A percentile compares a stretch with the other conserved stretches of the same genome.
Evolutionary conservation across 1,284 basidiomycete species (phyloP).

Genomic region (Irpex sp.): DNA sequence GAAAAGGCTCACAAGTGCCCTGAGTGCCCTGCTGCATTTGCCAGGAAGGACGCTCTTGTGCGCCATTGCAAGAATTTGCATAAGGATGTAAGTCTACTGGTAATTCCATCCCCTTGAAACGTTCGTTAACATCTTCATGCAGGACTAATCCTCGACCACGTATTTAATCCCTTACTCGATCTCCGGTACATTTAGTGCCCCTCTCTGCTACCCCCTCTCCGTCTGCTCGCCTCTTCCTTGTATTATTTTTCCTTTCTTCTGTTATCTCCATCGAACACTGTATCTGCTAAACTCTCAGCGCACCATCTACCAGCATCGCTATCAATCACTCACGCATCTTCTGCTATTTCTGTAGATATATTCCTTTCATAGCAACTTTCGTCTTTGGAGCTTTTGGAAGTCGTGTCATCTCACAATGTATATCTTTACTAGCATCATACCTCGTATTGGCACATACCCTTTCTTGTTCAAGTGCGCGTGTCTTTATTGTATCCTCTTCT

Average conservation of each 20-base stretch:
- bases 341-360: not conserved
- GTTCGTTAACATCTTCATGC: not conserved
- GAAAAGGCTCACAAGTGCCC: not conserved
- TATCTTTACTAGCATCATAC: not conserved
- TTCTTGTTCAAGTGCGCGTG: not conserved
- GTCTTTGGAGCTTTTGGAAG: not conserved
- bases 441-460: not conserved
- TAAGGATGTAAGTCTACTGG: not conserved
- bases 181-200: not conserved
- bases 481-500: not conserved
- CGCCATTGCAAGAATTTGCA: not conserved
- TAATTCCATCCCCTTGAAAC: not conserved
- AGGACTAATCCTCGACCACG: not conserved
- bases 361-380: not conserved
- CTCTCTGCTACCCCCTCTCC: not conserved
- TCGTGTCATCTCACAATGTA: not conserved
- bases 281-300: not conserved
- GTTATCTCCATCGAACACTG: not conserved
- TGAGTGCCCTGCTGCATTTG: conserved; percentile 1
- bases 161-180: not conserved
- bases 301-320: not conserved
- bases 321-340: not conserved
- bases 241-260: not conserved
- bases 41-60: conserved; percentile 9
- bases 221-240: not conserved